phyloP scores from a whole-genome alignment of 2,329 filamentous ascomycete species.

The Graphilbum sp. region DNA sequence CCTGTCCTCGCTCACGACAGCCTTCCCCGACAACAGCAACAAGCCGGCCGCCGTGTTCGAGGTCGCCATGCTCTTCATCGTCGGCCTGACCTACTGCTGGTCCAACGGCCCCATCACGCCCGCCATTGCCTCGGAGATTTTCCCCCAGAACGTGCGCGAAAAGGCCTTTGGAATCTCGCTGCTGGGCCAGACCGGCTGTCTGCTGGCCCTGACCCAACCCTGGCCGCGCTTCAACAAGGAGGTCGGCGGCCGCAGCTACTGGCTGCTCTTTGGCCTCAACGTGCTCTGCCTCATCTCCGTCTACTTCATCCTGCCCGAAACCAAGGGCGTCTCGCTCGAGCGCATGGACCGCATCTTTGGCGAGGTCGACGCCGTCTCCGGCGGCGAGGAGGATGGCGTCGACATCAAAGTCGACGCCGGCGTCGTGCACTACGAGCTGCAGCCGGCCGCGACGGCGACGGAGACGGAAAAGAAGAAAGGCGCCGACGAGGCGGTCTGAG shows the following conservation, averaged over 20 bases:
- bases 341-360: slow-evolving; percentile 2
- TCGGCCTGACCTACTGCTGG: slow-evolving; percentile 22
- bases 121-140: slow-evolving; percentile 2
- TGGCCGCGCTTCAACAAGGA: slow-evolving; percentile 1
- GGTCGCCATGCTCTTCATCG: slow-evolving; percentile 25
- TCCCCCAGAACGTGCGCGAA: slow-evolving; percentile 2
- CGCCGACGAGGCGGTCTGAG: no score
- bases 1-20: neutral
- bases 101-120: slow-evolving; percentile 2
- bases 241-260: slow-evolving; percentile 2
- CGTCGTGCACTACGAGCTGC: no score
- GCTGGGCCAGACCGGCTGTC: slow-evolving; percentile 1
- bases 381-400: neutral
- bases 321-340: slow-evolving; percentile 1
- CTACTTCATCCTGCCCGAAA: slow-evolving; percentile 1
- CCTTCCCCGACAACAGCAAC: slow-evolving; percentile 13
- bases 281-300: slow-evolving; percentile 1
- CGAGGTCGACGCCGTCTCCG: slow-evolving; percentile 1
- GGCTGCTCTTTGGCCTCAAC: slow-evolving; percentile 2
- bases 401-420: no score
- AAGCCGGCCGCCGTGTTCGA: slow-evolving; percentile 21
- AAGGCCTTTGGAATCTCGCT: slow-evolving; percentile 2
- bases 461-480: no score
- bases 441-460: no score
- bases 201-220: slow-evolving; percentile 1